phyloP scores from a whole-genome alignment of 768 basidiomycete species.

The Hypholoma fasciculare region DNA sequence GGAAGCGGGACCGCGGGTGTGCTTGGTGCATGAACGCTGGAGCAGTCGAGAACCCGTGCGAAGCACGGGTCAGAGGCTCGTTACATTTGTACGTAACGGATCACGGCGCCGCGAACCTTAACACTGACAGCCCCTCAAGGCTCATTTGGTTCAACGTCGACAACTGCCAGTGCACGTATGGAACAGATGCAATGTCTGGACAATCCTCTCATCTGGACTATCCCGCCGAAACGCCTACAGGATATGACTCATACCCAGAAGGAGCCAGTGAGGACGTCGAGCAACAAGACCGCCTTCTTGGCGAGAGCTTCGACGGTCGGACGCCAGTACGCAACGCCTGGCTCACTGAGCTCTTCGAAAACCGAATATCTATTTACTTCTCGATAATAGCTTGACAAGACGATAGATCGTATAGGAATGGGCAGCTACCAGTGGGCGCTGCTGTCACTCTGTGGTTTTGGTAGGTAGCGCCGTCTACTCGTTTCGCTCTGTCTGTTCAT shows the following conservation, averaged over 20 bases:
- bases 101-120: not conserved
- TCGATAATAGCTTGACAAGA: conserved; percentile 60
- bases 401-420: conserved; percentile 92
- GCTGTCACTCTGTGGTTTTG: conserved; percentile 84
- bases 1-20: too few species aligned
- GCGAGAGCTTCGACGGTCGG: conserved; percentile 40
- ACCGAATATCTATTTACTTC: conserved; percentile 2
- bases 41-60: too few species aligned
- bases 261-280: conserved; percentile 34
- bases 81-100: too few species aligned
- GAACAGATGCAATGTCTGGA: not conserved
- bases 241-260: conserved; percentile 18
- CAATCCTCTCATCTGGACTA: not conserved
- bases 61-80: too few species aligned
- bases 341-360: conserved; percentile 5
- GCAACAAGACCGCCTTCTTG: conserved; percentile 32
- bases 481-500: not conserved
- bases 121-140: not conserved
- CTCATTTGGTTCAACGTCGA: not conserved
- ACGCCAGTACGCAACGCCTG: conserved; percentile 40
- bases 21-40: too few species aligned
- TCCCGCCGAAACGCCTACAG: not conserved
- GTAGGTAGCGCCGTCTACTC: conserved; percentile 43
- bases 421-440: conserved; percentile 86
- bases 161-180: not conserved